phyloP scores from a whole-genome alignment of 2,329 filamentous ascomycete genomes.

The Claviceps pazoutovae region DNA sequence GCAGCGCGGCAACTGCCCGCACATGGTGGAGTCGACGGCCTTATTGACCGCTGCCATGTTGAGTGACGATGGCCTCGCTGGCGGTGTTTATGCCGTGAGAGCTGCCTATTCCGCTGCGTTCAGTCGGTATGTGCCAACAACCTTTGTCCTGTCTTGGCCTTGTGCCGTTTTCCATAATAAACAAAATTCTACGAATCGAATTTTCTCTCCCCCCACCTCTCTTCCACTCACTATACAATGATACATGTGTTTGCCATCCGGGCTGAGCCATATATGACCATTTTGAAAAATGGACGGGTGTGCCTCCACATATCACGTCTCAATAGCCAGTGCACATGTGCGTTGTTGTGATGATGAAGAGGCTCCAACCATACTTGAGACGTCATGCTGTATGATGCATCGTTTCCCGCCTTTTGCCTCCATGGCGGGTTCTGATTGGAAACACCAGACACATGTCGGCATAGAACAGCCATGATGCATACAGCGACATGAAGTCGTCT shows the following conservation, averaged over 20 bases:
- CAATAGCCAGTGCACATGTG: no score
- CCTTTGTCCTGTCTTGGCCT: background rate
- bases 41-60: slow-evolving; percentile 56
- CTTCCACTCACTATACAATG: no score
- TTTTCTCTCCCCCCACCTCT: background rate
- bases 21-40: slow-evolving; percentile 67
- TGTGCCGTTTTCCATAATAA: background rate
- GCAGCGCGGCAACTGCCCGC: slow-evolving; percentile 59
- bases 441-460: background rate
- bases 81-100: slow-evolving; percentile 41
- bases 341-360: no score
- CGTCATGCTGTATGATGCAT: background rate
- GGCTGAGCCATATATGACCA: no score
- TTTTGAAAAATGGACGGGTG: no score
- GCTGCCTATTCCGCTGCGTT: slow-evolving; percentile 64
- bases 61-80: slow-evolving; percentile 43
- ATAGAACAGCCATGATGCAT: background rate
- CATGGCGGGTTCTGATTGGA: background rate
- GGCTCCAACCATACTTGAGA: background rate
- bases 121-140: slow-evolving; percentile 41
- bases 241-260: no score
- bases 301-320: no score
- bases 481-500: background rate
- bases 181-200: no score
- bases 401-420: background rate